These are phyloP conservation scores for Phytophthora tubulina DNA, from an alignment of 352 stramenopile genomes.

Conservation along the genomic window DNA sequence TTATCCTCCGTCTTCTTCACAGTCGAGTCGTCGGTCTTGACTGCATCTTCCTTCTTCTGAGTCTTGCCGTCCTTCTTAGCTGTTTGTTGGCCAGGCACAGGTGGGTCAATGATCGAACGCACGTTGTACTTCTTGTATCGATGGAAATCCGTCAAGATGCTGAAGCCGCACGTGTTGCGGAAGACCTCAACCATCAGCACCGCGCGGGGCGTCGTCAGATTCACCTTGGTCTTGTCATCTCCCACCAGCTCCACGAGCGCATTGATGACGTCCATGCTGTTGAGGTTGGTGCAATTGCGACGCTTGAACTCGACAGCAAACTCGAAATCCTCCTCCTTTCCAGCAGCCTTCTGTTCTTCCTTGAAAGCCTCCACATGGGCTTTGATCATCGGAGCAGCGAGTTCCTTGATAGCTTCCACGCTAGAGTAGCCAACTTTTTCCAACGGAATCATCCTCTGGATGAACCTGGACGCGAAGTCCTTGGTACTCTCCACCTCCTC, in stretches of 20 bases:
- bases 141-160: slow-evolving; percentile 79
- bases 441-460: slow-evolving; percentile 79
- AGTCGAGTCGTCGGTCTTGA: slow-evolving; percentile 10
- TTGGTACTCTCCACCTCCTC: slow-evolving; percentile 67
- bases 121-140: slow-evolving; percentile 84
- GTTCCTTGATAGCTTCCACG: slow-evolving; percentile 66
- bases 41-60: slow-evolving; percentile 13
- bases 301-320: slow-evolving; percentile 82
- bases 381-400: slow-evolving; percentile 67
- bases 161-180: slow-evolving; percentile 78
- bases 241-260: slow-evolving; percentile 65
- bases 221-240: slow-evolving; percentile 72
- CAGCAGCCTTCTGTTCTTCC: slow-evolving; percentile 36
- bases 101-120: slow-evolving; percentile 75
- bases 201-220: slow-evolving; percentile 66
- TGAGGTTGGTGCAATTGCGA: slow-evolving; percentile 79
- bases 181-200: slow-evolving; percentile 84
- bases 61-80: slow-evolving; percentile 40
- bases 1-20: slow-evolving; percentile 5
- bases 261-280: slow-evolving; percentile 81
- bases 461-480: slow-evolving; percentile 80
- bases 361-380: slow-evolving; percentile 47
- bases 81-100: slow-evolving; percentile 44
- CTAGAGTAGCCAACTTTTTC: slow-evolving; percentile 75
- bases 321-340: slow-evolving; percentile 41